Evolutionary conservation across 2,329 filamentous ascomycete genomes (phyloP), one percentile per base, ranked within the genome.

Genomic region (Esteya vermicola): DNA sequence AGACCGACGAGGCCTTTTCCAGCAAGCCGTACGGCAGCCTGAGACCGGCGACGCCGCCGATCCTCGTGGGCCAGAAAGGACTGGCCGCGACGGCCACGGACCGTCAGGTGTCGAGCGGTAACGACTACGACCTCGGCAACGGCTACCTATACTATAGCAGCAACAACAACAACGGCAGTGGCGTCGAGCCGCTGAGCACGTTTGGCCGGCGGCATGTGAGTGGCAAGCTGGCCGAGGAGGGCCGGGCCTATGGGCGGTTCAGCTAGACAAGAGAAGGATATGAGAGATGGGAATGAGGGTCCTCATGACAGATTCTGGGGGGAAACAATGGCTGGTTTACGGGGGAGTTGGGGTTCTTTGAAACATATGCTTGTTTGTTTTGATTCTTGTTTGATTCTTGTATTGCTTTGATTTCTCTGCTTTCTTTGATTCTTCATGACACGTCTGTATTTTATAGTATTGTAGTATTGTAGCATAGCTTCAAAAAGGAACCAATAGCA

Each of bases 211-310:
- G 79, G 34, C 75, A 80, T 45, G 79, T 84, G 3, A 85, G 80
- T 52, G 82, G 81, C 1, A 84, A 81, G 62, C 58, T 77, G 41
- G 80, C 70, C 0, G 81, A 86, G 54, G 82, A 88, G 54, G 81
- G 81, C 2, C 61, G 33, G 41, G 40, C 40, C 50, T 49, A 45
- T 32, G 48, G 45, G n/a, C 47, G 47, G 36, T 53, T 47, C 36
- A 47, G 47, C 23, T 41, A 42, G n/a, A n/a, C 47, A 31, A 43
- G 46, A 21, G 41, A 46, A 43, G 22, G 33, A 18, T 4, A 33
- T 12, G 18, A 14, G 12, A 8, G 33, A 25, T 16, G 14, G 9
- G n/a, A n/a, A n/a, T n/a, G n/a, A n/a, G n/a, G n/a, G n/a, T n/a
- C n/a, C n/a, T n/a, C n/a, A n/a, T n/a, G n/a, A n/a, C n/a, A n/a